phyloP scores from a whole-genome alignment of 2,329 filamentous ascomycete species.

The Fusarium hainanense region DNA sequence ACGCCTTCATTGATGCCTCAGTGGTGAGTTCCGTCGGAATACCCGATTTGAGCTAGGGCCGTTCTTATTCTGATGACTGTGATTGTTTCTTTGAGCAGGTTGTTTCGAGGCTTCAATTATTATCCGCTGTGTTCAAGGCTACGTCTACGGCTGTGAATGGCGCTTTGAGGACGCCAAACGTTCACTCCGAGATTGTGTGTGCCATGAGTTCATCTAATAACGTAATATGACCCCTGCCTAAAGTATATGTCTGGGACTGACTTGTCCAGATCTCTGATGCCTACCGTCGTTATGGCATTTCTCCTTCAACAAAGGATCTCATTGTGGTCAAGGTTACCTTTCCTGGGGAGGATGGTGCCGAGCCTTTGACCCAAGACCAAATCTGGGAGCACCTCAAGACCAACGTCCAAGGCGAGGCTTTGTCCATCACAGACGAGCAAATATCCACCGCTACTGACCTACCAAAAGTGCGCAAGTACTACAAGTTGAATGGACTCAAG shows the following conservation, averaged over 20 bases:
- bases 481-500: slow-evolving; percentile 78
- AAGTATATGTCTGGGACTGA: slow-evolving; percentile 6
- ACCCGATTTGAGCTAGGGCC: slow-evolving; percentile 22
- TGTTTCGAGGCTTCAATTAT: slow-evolving; percentile 76
- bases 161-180: slow-evolving; percentile 80
- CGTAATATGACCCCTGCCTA: slow-evolving; percentile 55
- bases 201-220: slow-evolving; percentile 86
- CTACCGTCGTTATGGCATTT: slow-evolving; percentile 88
- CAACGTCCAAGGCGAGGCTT: slow-evolving; percentile 69
- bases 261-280: slow-evolving; percentile 82
- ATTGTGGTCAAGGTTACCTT: slow-evolving; percentile 82
- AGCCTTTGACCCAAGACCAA: slow-evolving; percentile 57
- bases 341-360: slow-evolving; percentile 56
- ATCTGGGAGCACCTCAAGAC: slow-evolving; percentile 69
- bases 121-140: slow-evolving; percentile 83
- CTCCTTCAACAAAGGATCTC: slow-evolving; percentile 75
- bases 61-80: slow-evolving; percentile 12
- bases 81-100: slow-evolving; percentile 59
- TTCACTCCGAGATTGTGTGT: slow-evolving; percentile 89
- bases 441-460: slow-evolving; percentile 71
- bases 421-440: slow-evolving; percentile 71
- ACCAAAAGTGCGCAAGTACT: slow-evolving; percentile 80
- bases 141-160: slow-evolving; percentile 71
- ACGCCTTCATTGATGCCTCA: slow-evolving; percentile 90
- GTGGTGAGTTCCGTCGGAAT: slow-evolving; percentile 64